Percentiles rank a stretch among this genome's conserved stretches.
Conservation (phyloP, 1,139 yeast genomes). For the Suhomyces wounanorum region DNA sequence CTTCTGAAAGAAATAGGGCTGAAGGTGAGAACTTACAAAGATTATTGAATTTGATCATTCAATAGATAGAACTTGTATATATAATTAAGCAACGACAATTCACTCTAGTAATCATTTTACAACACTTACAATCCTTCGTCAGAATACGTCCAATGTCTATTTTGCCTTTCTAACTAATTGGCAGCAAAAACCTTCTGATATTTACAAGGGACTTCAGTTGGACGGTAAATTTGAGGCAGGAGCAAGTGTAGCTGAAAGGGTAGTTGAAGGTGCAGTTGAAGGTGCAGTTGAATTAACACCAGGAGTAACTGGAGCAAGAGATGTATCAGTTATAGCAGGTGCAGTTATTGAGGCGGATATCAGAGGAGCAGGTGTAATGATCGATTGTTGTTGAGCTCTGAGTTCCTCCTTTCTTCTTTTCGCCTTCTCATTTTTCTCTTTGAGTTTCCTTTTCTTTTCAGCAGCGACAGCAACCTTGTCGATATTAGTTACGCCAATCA, state of each 20-base stretch:
- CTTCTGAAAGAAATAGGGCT: constrained; percentile 38
- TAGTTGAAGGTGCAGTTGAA: background rate
- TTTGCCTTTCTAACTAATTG: too few species aligned
- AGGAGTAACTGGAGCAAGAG: background rate
- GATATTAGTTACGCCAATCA: constrained; percentile 32
- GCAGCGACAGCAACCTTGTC: constrained; percentile 15
- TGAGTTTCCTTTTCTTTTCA: constrained; percentile 38
- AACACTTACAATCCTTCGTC: background rate
- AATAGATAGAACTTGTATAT: constrained; percentile 6
- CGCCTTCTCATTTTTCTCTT: constrained; percentile 24
- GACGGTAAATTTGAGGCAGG: background rate
- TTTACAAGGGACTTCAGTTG: background rate
- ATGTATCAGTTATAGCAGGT: background rate
- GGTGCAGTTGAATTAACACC: background rate
- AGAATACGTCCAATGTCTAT: too few species aligned
- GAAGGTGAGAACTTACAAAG: constrained; percentile 38
- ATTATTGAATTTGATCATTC: constrained; percentile 34
- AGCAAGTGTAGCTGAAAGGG: background rate
- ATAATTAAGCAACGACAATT: background rate
- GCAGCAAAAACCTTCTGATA: too few species aligned
- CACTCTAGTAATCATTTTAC: background rate
- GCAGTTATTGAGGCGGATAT: background rate
- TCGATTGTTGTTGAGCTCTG: constrained; percentile 1
- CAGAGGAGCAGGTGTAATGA: background rate
- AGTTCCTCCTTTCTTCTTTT: constrained; percentile 11